Percentiles rank a stretch among this genome's conserved stretches.
Conservation (phyloP, 2,329 filamentous ascomycete genomes). For the Malbranchea zuffiana region DNA sequence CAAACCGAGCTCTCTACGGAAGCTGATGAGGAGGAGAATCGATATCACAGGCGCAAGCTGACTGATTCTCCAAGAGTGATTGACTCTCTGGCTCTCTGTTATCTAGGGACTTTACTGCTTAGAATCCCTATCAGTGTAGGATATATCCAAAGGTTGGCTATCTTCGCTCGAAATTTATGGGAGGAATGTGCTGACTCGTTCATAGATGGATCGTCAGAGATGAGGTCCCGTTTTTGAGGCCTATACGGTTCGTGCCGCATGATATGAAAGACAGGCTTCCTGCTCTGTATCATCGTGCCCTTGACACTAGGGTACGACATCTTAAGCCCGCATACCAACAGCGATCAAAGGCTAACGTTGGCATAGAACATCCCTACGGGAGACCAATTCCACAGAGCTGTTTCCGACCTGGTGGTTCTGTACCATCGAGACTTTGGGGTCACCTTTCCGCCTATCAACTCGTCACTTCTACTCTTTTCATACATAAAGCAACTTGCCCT, state of each 20-base stretch:
- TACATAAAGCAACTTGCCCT: conserved; percentile 62
- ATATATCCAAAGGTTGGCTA: conserved; percentile 53
- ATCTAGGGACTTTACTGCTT: conserved; percentile 64
- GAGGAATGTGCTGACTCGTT: too few species aligned
- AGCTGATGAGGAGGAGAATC: conserved; percentile 25
- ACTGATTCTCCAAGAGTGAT: conserved; percentile 52
- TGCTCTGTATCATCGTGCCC: conserved; percentile 28
- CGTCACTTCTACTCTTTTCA: conserved; percentile 55
- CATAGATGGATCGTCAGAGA: conserved; percentile 53
- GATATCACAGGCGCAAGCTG: conserved; percentile 25
- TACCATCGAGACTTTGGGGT: conserved; percentile 61
- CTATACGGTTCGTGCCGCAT: conserved; percentile 37
- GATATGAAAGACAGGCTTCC: conserved; percentile 38
- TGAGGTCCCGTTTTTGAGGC: conserved; percentile 60
- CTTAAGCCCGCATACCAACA: conserved; percentile 17
- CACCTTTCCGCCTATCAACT: conserved; percentile 61
- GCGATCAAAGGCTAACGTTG: conserved; percentile 15
- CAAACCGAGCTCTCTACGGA: conserved; percentile 43
- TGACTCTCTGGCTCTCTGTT: conserved; percentile 68
- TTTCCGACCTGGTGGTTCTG: conserved; percentile 51
- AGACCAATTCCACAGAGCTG: conserved; percentile 52
- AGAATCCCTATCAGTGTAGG: conserved; percentile 64
- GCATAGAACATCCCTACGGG: conserved; percentile 32
- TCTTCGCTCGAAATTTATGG: conserved; percentile 1
- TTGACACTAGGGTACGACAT: conserved; percentile 33